These are phyloP conservation scores for Staphylotrichum longicolle DNA, from an alignment of 495 filamentous ascomycete genomes.

Conservation along the genomic window DNA sequence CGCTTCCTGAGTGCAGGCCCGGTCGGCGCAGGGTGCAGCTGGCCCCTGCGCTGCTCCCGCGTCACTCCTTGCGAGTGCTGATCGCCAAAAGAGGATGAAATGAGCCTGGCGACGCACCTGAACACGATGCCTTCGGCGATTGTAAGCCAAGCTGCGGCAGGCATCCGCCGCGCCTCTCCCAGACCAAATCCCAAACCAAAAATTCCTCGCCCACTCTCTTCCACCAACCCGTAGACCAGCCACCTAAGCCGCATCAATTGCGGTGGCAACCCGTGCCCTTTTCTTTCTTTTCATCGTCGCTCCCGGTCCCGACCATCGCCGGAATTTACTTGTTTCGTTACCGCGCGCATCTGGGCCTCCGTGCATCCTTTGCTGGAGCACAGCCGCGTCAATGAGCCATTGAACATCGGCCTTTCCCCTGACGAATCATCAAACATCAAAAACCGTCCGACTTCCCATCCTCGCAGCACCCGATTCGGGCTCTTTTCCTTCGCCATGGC, in stretches of 20 bases:
- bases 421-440: not conserved
- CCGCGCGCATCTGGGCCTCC: not conserved
- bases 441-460: not conserved
- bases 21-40: no score
- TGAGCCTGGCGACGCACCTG: conserved; percentile 20
- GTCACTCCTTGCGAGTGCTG: conserved; percentile 16
- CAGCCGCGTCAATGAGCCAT: not conserved
- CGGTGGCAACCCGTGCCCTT: not conserved
- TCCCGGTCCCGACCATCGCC: not conserved
- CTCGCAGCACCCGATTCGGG: not conserved
- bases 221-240: not conserved
- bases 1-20: no score
- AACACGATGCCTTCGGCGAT: conserved; percentile 32
- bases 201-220: conserved; percentile 16
- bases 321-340: not conserved
- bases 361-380: conserved; percentile 7
- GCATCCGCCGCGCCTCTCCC: conserved; percentile 20
- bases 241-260: not conserved
- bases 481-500: conserved; percentile 30
- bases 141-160: conserved; percentile 27
- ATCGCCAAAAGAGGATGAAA: conserved; percentile 25
- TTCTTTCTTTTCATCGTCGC: conserved; percentile 5
- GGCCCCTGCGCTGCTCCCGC: conserved; percentile 8
- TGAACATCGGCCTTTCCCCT: no score
- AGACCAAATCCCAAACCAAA: conserved; percentile 10